These are phyloP conservation scores for Candida manassasensis DNA, from an alignment of 805 yeast genomes.

Conservation along the genomic window DNA sequence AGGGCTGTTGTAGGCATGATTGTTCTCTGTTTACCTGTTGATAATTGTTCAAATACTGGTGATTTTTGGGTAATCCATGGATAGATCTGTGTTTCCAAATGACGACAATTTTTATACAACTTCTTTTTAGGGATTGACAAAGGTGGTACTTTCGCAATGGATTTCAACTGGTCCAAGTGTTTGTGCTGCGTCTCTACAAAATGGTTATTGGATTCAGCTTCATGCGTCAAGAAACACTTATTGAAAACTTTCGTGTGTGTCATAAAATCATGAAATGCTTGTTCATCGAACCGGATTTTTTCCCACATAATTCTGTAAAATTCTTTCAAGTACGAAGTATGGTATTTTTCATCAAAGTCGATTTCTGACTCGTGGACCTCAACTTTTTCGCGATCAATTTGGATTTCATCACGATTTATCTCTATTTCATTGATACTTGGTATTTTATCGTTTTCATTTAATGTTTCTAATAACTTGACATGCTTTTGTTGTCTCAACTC, in stretches of 20 bases:
- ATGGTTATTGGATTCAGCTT: neutral
- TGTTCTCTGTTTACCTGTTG: conserved; percentile 4
- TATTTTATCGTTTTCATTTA: conserved; percentile 4
- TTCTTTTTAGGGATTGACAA: conserved; percentile 1
- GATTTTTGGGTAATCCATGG: conserved; percentile 22
- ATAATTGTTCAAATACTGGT: conserved; percentile 13
- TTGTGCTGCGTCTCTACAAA: conserved; percentile 7
- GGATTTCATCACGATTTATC: conserved; percentile 5
- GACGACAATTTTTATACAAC: conserved; percentile 7
- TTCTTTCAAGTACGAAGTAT: neutral
- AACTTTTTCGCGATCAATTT: conserved; percentile 8
- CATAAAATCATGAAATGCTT: conserved; percentile 19
- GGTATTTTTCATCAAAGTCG: conserved; percentile 7
- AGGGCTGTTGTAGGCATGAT: conserved; percentile 4
- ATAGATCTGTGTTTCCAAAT: conserved; percentile 13
- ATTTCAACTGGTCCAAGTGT: conserved; percentile 4
- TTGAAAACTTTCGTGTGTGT: conserved; percentile 21
- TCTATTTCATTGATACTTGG: conserved; percentile 5
- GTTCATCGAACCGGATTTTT: conserved; percentile 16
- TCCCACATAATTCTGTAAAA: conserved; percentile 12
- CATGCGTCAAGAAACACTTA: conserved; percentile 16
- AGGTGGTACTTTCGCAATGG: neutral
- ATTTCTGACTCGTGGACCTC: conserved; percentile 5
- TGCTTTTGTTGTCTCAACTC: conserved; percentile 7
- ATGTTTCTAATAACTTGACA: conserved; percentile 1